Percentiles rank a stretch among this genome's conserved stretches.
These are phyloP conservation scores for Mucor lusitanicus DNA, from an alignment of 371 early-diverging fungal species.

Conservation along the genomic window DNA sequence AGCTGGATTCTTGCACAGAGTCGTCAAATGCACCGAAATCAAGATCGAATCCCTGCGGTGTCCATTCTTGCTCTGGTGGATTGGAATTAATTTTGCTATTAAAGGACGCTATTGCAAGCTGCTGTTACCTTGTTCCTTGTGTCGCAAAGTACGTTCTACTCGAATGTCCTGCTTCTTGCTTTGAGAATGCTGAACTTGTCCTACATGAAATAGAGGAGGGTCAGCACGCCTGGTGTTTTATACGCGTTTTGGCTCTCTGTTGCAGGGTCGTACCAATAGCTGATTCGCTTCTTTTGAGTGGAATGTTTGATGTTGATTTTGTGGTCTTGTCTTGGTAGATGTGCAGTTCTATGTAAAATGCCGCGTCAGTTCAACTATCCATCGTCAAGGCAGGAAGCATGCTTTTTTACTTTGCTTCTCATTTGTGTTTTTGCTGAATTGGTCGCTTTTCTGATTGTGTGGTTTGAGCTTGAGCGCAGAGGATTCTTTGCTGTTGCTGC, in stretches of 20 bases:
- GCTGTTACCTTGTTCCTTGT: slow-evolving; percentile 8
- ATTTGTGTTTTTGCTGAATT: neutral
- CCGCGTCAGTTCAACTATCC: neutral
- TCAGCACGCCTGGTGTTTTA: neutral
- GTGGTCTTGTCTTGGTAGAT: neutral
- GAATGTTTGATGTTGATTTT: neutral
- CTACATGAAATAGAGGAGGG: neutral
- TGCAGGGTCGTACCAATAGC: neutral
- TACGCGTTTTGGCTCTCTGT: neutral
- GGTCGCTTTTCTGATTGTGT: slow-evolving; percentile 2
- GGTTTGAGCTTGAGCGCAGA: neutral
- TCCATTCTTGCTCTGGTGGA: slow-evolving; percentile 1
- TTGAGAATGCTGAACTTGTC: neutral
- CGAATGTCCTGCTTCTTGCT: neutral
- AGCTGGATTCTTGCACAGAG: neutral
- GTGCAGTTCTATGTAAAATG: slow-evolving; percentile 1
- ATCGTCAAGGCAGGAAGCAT: neutral
- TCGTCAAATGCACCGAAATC: slow-evolving; percentile 9
- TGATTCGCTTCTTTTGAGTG: slow-evolving; percentile 4
- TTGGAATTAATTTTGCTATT: neutral
- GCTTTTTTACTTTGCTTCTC: neutral
- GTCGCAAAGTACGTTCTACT: slow-evolving; percentile 1
- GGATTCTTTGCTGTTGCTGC: neutral
- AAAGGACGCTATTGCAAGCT: too few species aligned
- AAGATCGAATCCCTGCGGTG: slow-evolving; percentile 4